Base-by-base conservation (phyloP, 2,329 filamentous ascomycete species). In the Pyricularia grisea region DNA sequence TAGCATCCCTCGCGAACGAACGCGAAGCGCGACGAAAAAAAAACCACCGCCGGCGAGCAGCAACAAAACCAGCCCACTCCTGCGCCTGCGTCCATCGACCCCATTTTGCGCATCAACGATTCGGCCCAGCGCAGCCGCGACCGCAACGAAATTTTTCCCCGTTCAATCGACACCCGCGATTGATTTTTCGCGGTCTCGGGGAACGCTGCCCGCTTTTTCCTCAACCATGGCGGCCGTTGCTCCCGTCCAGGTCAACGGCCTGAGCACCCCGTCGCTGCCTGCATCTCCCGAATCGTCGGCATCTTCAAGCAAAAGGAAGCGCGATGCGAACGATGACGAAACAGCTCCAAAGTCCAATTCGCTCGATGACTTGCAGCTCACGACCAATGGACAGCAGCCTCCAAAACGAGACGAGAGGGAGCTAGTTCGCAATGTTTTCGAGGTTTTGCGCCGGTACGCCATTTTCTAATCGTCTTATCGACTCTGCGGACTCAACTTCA, bases 231-330 rank as follows among this genome's bases (percentile, higher is more conserved):
- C 77, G 67, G 74, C 74, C 70, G 73, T 76, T 69, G 72, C 71
- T 66, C 71, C 72, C 65, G 71, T 74, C 69, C 76, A 74, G 68
- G 73, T 72, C 69, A 79, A 77, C 73, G 77, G 76, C 73, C 70
- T 72, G 71, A 72, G 72, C 70, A 69, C 70, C 69, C 70, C 73
- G 20, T 68, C 73, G 71, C 75, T 72, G 72, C 72, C 74, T 69
- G 74, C 74, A 70, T 74, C 74, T 68, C 73, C 73, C 66, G 72
- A 74, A 31, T 74, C 76, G 30, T 75, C 74, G 31, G 73, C 76
- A 64, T 73, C 74, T 17, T 74, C 77, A 55, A 75, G 74, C 70
- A 89, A 89, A 80, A 81, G 87, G 77, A 89, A 89, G 79, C 86
- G 86, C 81, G 85, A 87, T 74, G 77, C 78, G 67, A 79, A 75